A percentile compares a stretch with the other conserved stretches of the same genome.
Conservation (phyloP, 768 basidiomycete genomes). For the Paxillus ammoniavirescens region DNA sequence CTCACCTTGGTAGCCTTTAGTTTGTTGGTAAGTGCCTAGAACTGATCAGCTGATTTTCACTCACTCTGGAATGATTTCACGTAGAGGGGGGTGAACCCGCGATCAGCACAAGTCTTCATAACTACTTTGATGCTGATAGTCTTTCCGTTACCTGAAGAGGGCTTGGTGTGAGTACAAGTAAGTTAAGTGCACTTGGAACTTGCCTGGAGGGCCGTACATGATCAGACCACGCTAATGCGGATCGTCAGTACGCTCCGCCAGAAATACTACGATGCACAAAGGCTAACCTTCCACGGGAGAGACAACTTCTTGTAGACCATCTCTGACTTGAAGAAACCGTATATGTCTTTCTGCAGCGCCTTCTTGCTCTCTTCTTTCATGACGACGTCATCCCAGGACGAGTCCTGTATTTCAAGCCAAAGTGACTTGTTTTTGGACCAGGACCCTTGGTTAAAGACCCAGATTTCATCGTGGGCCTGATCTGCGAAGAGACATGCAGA, state of each 20-base stretch:
- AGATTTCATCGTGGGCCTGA: conserved; percentile 64
- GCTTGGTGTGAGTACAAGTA: neutral
- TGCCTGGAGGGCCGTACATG: conserved; percentile 79
- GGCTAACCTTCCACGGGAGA: conserved; percentile 78
- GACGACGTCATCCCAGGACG: conserved; percentile 74
- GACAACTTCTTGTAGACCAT: conserved; percentile 67
- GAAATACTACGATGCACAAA: neutral
- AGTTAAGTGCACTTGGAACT: conserved; percentile 4
- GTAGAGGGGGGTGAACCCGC: conserved; percentile 68
- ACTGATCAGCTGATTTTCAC: conserved; percentile 12
- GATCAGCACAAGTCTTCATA: conserved; percentile 68
- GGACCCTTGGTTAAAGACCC: conserved; percentile 70
- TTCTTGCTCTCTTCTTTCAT: conserved; percentile 69
- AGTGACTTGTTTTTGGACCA: conserved; percentile 65
- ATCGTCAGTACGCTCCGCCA: neutral
- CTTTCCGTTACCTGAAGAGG: conserved; percentile 70
- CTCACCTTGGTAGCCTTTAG: conserved; percentile 55
- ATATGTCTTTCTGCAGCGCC: conserved; percentile 67
- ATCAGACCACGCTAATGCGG: conserved; percentile 68
- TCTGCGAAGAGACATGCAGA: conserved; percentile 51
- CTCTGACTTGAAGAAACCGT: conserved; percentile 79
- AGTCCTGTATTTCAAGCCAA: conserved; percentile 62
- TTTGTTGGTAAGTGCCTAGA: conserved; percentile 6
- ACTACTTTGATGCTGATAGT: conserved; percentile 81
- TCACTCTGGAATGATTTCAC: conserved; percentile 78